A percentile compares a stretch with the other conserved stretches of the same genome.
Evolutionary conservation across 176 grass and related monocot species (phyloP).

Genomic region (Guadua angustifolia): DNA sequence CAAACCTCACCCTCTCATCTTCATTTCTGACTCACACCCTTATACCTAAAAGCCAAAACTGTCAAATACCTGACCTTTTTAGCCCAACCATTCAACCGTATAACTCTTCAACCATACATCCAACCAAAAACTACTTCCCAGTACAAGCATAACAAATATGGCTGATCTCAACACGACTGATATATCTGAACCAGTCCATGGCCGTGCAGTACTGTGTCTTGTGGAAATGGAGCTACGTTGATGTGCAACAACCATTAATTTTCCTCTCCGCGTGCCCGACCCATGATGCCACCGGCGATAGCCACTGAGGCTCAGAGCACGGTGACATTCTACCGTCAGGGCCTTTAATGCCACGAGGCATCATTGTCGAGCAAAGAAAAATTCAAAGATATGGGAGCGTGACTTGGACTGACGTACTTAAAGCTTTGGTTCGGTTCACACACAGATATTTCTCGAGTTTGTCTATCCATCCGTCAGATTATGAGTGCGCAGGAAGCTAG

Average conservation of each 20-base stretch:
- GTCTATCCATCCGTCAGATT: not conserved
- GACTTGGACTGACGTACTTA: slow-evolving; percentile 6
- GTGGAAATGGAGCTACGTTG: not conserved
- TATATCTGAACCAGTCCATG: slow-evolving; percentile 14
- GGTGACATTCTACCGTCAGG: not conserved
- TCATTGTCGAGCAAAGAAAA: not conserved
- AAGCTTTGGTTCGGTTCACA: slow-evolving; percentile 43
- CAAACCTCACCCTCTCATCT: too few species aligned
- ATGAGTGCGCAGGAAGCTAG: not conserved
- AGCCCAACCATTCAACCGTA: too few species aligned
- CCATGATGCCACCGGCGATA: slow-evolving; percentile 2
- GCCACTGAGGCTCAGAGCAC: not conserved
- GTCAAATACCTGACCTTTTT: too few species aligned
- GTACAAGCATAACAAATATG: too few species aligned
- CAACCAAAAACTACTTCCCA: too few species aligned
- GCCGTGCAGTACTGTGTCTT: not conserved
- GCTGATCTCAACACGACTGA: not conserved
- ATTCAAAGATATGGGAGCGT: not conserved
- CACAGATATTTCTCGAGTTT: slow-evolving; percentile 22
- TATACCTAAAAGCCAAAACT: too few species aligned
- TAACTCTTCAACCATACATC: too few species aligned
- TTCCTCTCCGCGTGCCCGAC: slow-evolving; percentile 10
- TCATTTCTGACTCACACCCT: too few species aligned
- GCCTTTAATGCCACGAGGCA: not conserved
- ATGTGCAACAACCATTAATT: not conserved